Conservation (phyloP, 1,139 yeast genomes). For the Saccharomyces hybrid region DNA sequence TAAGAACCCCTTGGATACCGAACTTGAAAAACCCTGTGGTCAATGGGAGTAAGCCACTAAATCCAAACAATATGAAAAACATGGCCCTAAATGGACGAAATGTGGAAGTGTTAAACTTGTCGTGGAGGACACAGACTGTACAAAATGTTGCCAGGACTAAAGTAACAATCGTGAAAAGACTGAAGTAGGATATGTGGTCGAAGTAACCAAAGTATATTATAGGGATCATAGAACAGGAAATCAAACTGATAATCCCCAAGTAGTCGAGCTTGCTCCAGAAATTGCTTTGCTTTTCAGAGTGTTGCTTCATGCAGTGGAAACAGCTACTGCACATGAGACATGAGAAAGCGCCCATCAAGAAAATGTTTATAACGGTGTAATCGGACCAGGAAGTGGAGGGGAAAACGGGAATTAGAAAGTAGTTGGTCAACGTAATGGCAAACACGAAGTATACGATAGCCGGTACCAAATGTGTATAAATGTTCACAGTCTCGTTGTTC, state of each 20-base stretch:
- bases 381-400: conserved; percentile 43
- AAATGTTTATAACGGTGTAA: conserved; percentile 37
- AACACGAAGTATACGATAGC: conserved; percentile 38
- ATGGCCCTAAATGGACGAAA: conserved; percentile 72
- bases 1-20: conserved; percentile 41
- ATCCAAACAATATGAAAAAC: conserved; percentile 74
- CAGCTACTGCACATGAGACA: conserved; percentile 71
- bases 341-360: conserved; percentile 43
- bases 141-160: conserved; percentile 53
- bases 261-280: conserved; percentile 76
- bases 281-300: conserved; percentile 50
- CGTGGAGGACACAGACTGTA: conserved; percentile 55
- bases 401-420: conserved; percentile 36
- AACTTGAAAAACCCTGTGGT: conserved; percentile 41
- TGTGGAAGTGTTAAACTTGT: conserved; percentile 54
- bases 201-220: conserved; percentile 60
- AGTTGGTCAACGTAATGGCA: conserved; percentile 28
- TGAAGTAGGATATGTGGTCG: conserved; percentile 42
- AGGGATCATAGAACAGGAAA: conserved; percentile 69
- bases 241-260: conserved; percentile 74
- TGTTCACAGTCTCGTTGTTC: conserved; percentile 80
- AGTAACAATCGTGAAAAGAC: conserved; percentile 44
- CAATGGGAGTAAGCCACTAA: conserved; percentile 73
- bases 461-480: conserved; percentile 74
- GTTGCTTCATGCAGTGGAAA: conserved; percentile 74